These are phyloP conservation scores for Hibiscus trionum DNA, from an alignment of 345 rosid genomes.

Conservation along the genomic window DNA sequence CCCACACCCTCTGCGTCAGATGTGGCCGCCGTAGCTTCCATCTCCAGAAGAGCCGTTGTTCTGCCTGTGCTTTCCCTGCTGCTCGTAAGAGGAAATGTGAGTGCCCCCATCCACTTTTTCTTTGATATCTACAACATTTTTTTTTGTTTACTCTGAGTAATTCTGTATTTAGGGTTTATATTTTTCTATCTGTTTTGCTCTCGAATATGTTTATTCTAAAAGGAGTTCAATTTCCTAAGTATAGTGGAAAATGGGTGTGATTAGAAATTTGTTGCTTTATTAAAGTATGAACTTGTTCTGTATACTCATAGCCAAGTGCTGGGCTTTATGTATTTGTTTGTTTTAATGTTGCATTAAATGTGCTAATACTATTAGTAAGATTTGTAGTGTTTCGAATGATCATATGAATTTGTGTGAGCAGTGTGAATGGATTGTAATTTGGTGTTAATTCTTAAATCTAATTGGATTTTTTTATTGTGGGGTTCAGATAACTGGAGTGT, in stretches of 20 bases:
- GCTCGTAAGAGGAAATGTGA: slow-evolving; percentile 95
- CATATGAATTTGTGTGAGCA: not conserved
- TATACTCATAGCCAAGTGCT: not conserved
- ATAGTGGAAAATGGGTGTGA: not conserved
- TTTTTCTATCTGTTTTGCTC: not conserved
- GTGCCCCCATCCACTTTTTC: not conserved
- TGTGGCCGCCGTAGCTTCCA: slow-evolving; percentile 99
- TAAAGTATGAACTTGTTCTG: no score
- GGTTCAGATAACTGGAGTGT: slow-evolving; percentile 87
- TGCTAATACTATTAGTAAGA: not conserved
- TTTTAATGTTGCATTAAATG: not conserved
- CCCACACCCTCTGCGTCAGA: slow-evolving; percentile 93
- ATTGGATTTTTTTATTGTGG: not conserved
- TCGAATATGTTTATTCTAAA: not conserved
- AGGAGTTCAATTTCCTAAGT: not conserved
- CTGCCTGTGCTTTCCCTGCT: slow-evolving; percentile 92
- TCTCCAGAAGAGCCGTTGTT: slow-evolving; percentile 96
- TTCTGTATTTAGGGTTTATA: not conserved
- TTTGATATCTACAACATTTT: not conserved
- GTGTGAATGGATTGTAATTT: not conserved
- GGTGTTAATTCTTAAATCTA: not conserved
- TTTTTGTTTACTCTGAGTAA: not conserved
- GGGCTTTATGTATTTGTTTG: not conserved
- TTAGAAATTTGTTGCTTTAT: not conserved
- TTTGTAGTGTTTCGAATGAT: not conserved